Evolutionary conservation across 2,329 filamentous ascomycete species (phyloP).

Genomic region (Aphanocladium album): DNA sequence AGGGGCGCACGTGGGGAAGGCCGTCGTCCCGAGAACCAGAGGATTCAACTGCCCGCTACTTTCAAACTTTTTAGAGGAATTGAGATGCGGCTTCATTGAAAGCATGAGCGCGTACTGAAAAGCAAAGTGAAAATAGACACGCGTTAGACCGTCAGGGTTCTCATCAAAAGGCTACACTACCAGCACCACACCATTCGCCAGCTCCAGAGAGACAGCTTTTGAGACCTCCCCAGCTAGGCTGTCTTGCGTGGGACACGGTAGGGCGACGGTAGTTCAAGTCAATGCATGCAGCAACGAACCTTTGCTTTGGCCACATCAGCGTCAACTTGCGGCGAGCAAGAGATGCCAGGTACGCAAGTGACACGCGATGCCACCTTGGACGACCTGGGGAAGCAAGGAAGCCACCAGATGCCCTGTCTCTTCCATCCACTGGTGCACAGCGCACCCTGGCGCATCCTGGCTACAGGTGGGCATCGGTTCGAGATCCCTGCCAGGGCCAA

Average conservation of each 20-base stretch:
- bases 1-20: constrained; percentile 10
- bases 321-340: neutral
- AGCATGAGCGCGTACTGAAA: neutral
- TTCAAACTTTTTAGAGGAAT: neutral
- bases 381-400: neutral
- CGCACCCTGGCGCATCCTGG: neutral
- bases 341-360: neutral
- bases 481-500: constrained; percentile 7
- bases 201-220: too few relatives aligned
- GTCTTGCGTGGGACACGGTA: neutral
- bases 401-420: neutral
- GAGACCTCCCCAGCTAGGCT: neutral
- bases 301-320: neutral
- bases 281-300: neutral
- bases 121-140: neutral
- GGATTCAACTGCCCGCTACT: neutral
- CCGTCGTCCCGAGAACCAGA: constrained; percentile 2
- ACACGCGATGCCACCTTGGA: neutral
- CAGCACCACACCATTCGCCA: too few relatives aligned
- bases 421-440: neutral
- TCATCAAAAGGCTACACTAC: too few relatives aligned
- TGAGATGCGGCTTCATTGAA: neutral
- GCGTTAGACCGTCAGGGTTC: too few relatives aligned
- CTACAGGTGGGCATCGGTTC: neutral
- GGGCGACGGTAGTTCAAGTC: neutral